phyloP scores from a whole-genome alignment of 345 rosid species.

The Rhodamnia argentea region DNA sequence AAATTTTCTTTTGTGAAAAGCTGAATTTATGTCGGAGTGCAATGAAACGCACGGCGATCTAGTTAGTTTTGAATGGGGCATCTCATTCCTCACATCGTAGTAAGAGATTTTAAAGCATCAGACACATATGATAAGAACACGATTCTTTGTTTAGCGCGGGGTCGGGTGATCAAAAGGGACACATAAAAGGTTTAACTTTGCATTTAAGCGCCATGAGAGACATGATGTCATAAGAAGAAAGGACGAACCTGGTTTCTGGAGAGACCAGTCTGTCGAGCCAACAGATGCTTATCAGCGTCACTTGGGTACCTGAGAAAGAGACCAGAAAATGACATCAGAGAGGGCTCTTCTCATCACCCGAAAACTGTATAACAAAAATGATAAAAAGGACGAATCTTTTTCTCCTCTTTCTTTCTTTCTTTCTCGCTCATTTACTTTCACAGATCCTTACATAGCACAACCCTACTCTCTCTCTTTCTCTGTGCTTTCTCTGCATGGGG shows the following conservation, averaged over 20 bases:
- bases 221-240: background rate
- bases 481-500: conserved; percentile 32
- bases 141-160: background rate
- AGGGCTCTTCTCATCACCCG: background rate
- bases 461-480: background rate
- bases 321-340: conserved; percentile 77
- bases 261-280: conserved; percentile 98
- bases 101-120: background rate
- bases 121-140: background rate
- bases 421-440: background rate
- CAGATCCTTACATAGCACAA: background rate
- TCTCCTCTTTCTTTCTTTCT: background rate
- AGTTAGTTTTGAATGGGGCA: background rate
- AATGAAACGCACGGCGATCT: background rate
- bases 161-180: background rate
- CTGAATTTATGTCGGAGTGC: no score
- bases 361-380: background rate
- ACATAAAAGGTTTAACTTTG: background rate
- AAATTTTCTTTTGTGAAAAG: background rate
- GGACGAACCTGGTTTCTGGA: conserved; percentile 88
- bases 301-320: conserved; percentile 98
- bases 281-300: conserved; percentile 98
- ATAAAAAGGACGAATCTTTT: background rate
- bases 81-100: background rate
- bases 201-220: background rate